These are phyloP conservation scores for Macrophomina pseudophaseolina DNA, from an alignment of 2,329 filamentous ascomycete species.

Conservation along the genomic window DNA sequence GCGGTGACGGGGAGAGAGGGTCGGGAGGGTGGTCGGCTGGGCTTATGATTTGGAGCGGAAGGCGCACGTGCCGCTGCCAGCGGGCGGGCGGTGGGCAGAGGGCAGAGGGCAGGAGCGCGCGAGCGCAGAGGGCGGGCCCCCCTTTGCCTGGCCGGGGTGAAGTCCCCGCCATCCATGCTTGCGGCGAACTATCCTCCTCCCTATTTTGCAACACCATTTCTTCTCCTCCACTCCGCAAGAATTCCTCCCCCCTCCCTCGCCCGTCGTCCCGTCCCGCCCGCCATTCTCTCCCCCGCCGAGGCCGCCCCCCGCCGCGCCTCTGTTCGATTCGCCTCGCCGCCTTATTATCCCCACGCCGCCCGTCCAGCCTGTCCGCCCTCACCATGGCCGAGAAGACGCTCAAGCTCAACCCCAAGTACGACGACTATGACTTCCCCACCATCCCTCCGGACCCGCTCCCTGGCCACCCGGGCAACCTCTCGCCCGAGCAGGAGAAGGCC, in stretches of 20 bases:
- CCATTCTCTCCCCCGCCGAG: not conserved
- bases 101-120: not conserved
- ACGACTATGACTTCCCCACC: constrained; percentile 92
- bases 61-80: constrained; percentile 23
- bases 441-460: constrained; percentile 70
- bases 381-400: constrained; percentile 42
- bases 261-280: not conserved
- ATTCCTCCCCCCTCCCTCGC: not conserved
- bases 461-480: constrained; percentile 89
- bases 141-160: constrained; percentile 6
- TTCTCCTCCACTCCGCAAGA: not conserved
- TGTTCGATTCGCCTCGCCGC: not conserved
- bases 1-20: constrained; percentile 18
- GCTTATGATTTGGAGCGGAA: constrained; percentile 10
- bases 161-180: constrained; percentile 22
- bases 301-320: not conserved
- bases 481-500: constrained; percentile 84
- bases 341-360: not conserved
- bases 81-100: not conserved
- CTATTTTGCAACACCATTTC: constrained; percentile 25
- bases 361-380: constrained; percentile 15
- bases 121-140: not conserved
- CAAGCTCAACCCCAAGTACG: constrained; percentile 84
- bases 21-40: not conserved
- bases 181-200: constrained; percentile 16